Evolutionary conservation across 2,329 filamentous ascomycete species (phyloP).

Genomic region (Knufia petricola): DNA sequence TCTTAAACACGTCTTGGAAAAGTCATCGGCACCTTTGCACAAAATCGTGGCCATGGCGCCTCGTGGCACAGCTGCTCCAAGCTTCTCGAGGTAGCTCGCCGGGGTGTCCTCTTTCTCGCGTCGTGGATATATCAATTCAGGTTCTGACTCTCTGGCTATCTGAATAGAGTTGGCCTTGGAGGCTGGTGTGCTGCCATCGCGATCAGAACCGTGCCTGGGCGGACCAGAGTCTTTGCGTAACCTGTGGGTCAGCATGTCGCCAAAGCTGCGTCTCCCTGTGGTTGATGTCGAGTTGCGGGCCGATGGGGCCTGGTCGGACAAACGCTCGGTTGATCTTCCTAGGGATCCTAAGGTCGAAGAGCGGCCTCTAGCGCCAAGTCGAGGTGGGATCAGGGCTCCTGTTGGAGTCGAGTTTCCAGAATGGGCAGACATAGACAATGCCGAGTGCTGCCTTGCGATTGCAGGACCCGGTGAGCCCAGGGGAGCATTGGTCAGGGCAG

Average conservation of each 20-base stretch:
- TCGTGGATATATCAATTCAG: conserved; percentile 58
- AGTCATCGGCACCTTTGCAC: conserved; percentile 76
- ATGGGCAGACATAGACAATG: conserved; percentile 55
- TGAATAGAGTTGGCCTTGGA: conserved; percentile 81
- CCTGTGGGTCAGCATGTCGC: conserved; percentile 71
- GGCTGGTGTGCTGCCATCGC: conserved; percentile 53
- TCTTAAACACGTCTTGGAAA: conserved; percentile 71
- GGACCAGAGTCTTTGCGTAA: conserved; percentile 73
- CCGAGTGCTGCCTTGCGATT: conserved; percentile 52
- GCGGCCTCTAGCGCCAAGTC: conserved; percentile 57
- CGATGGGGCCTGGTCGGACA: conserved; percentile 48
- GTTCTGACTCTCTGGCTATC: conserved; percentile 56
- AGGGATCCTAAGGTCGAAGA: conserved; percentile 87
- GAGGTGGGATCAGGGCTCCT: conserved; percentile 50
- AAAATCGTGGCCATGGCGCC: conserved; percentile 76
- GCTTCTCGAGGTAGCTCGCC: conserved; percentile 72
- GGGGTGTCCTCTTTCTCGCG: conserved; percentile 81
- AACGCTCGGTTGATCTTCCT: conserved; percentile 54
- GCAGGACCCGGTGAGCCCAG: conserved; percentile 35
- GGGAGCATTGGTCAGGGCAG: conserved; percentile 40
- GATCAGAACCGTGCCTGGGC: conserved; percentile 55
- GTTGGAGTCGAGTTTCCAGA: conserved; percentile 52
- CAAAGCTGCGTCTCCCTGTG: conserved; percentile 80
- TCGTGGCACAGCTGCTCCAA: conserved; percentile 70
- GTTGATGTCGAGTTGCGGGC: conserved; percentile 72